These are phyloP conservation scores for Isatis tinctoria DNA, from an alignment of 345 rosid species.

Conservation along the genomic window DNA sequence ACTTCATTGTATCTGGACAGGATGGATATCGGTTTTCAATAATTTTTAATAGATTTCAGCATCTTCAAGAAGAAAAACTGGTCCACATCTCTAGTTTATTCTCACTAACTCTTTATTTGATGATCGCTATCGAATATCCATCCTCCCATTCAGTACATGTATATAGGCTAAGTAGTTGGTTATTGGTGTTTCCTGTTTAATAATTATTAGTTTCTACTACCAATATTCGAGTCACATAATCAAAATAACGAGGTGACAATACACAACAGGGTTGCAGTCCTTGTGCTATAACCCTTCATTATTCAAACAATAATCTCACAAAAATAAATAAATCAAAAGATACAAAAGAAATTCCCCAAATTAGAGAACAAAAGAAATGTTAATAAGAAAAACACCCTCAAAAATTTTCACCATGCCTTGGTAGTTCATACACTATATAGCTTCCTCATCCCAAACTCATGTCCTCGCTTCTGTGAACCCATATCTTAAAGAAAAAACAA, in stretches of 20 bases:
- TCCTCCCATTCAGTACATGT: neutral
- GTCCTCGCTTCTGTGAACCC: conserved; percentile 9
- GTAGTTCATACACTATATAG: neutral
- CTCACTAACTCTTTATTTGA: conserved; percentile 23
- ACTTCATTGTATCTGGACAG: conserved; percentile 28
- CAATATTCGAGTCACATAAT: neutral
- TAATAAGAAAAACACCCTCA: neutral
- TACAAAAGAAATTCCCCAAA: conserved; percentile 10
- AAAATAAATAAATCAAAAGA: neutral
- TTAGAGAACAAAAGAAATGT: neutral
- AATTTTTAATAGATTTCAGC: neutral
- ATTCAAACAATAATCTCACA: conserved; percentile 28
- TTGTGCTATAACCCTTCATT: conserved; percentile 15
- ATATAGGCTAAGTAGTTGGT: neutral
- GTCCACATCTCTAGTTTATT: conserved; percentile 14
- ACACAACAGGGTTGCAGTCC: conserved; percentile 5
- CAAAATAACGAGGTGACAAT: conserved; percentile 3
- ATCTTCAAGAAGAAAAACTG: conserved; percentile 1
- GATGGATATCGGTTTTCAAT: neutral
- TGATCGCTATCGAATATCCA: neutral
- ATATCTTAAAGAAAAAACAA: conserved; percentile 6
- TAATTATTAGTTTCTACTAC: neutral
- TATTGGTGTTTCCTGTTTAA: neutral
- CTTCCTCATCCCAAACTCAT: neutral
- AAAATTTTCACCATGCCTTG: conserved; percentile 13